Conservation (phyloP, 2,329 filamentous ascomycete genomes). For the Cercospora sp. region DNA sequence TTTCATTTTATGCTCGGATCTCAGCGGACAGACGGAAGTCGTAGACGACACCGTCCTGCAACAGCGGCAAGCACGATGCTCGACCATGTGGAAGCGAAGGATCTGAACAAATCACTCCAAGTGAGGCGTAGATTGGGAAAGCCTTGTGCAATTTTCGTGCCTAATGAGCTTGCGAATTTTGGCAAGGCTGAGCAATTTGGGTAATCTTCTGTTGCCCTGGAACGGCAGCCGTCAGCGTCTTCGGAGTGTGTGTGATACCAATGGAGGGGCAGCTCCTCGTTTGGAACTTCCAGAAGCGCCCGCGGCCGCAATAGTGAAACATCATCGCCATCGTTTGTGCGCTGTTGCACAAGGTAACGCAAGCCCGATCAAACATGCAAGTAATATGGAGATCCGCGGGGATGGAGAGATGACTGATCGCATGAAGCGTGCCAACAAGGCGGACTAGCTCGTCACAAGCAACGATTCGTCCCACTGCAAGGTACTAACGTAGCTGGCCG, state of each 20-base stretch:
- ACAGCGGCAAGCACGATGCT: not conserved
- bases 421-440: not conserved
- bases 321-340: not conserved
- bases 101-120: slow-evolving; percentile 3
- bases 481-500: not conserved
- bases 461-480: not conserved
- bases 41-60: not conserved
- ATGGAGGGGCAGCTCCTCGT: not conserved
- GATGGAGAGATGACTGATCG: slow-evolving; percentile 5
- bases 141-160: slow-evolving; percentile 2
- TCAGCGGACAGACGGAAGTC: not conserved
- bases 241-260: not conserved
- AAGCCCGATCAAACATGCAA: slow-evolving; percentile 15
- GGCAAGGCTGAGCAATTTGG: slow-evolving; percentile 16
- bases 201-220: not conserved
- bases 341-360: slow-evolving; percentile 7
- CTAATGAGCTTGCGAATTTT: not conserved
- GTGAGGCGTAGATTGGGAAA: slow-evolving; percentile 14
- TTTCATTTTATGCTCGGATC: not conserved
- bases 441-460: not conserved
- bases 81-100: slow-evolving; percentile 2
- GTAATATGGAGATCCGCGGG: slow-evolving; percentile 17
- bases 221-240: not conserved
- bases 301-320: slow-evolving; percentile 4
- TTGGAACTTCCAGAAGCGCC: slow-evolving; percentile 7